These are phyloP conservation scores for Durotheca rogersii DNA, from an alignment of 495 filamentous ascomycete genomes.

Conservation along the genomic window DNA sequence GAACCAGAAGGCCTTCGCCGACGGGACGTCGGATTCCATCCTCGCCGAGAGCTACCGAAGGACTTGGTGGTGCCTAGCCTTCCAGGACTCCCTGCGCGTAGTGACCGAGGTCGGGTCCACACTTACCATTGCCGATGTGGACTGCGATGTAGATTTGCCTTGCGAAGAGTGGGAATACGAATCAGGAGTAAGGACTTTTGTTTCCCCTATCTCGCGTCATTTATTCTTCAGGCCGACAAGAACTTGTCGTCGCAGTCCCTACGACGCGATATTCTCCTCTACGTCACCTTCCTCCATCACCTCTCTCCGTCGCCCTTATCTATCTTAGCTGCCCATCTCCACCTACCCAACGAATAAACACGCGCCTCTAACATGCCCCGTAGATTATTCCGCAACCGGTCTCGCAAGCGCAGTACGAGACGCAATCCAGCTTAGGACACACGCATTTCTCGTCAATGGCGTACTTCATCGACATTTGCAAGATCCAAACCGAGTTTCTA, in stretches of 20 bases:
- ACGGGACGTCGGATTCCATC: conserved; percentile 53
- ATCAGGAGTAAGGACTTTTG: conserved; percentile 46
- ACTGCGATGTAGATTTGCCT: conserved; percentile 57
- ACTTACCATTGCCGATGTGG: conserved; percentile 35
- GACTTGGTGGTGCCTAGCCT: conserved; percentile 76
- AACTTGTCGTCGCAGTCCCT: too few species aligned
- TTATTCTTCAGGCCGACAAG: not conserved
- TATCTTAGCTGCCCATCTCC: too few species aligned
- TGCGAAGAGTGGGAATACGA: conserved; percentile 64
- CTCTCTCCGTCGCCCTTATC: too few species aligned
- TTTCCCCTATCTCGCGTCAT: not conserved
- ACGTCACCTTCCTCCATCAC: too few species aligned
- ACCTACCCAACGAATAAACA: not conserved
- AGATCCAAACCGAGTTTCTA: conserved; percentile 63
- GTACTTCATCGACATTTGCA: conserved; percentile 55
- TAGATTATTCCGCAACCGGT: conserved; percentile 55
- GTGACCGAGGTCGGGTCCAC: conserved; percentile 31
- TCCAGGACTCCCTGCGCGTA: conserved; percentile 57
- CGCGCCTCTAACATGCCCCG: conserved; percentile 8
- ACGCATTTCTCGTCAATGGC: conserved; percentile 60
- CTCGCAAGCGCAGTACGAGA: conserved; percentile 59
- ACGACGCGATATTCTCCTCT: too few species aligned
- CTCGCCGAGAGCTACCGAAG: conserved; percentile 68
- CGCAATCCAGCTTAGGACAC: conserved; percentile 52
- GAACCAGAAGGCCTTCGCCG: conserved; percentile 53